Conservation (phyloP, 148 eudicot genomes). For the Silene latifolia region DNA sequence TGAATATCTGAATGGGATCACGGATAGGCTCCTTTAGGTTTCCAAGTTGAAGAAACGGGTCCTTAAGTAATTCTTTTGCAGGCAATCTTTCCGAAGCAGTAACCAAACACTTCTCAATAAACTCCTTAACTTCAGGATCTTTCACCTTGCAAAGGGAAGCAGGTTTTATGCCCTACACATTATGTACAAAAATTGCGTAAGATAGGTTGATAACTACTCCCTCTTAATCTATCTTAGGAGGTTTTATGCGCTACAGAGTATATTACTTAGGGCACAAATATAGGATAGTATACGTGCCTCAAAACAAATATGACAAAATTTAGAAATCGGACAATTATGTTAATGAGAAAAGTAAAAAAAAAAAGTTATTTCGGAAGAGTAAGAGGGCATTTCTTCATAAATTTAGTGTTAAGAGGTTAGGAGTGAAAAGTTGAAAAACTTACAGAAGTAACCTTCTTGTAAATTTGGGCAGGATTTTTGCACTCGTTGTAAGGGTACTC, state of each 20-base stretch:
- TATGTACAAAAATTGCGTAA: not conserved
- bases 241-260: too few relatives aligned
- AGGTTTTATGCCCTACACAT: constrained; percentile 72
- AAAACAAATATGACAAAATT: too few relatives aligned
- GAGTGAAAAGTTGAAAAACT: constrained; percentile 22
- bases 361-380: too few relatives aligned
- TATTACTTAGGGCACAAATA: not conserved
- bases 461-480: constrained; percentile 86
- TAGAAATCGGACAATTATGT: too few relatives aligned
- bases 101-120: constrained; percentile 75
- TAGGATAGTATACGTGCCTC: too few relatives aligned
- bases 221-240: too few relatives aligned
- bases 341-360: not conserved
- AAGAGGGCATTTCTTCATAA: not conserved
- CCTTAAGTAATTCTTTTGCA: constrained; percentile 66
- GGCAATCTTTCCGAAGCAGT: constrained; percentile 58
- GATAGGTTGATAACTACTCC: not conserved
- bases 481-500: constrained; percentile 90
- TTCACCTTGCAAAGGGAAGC: constrained; percentile 64
- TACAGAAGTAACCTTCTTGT: constrained; percentile 70
- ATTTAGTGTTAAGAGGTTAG: not conserved
- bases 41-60: constrained; percentile 47
- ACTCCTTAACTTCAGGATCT: constrained; percentile 55
- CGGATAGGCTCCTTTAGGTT: constrained; percentile 28
- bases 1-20: constrained; percentile 33